phyloP scores from a whole-genome alignment of 2,329 filamentous ascomycete species.

The Zymoseptoria brevis region DNA sequence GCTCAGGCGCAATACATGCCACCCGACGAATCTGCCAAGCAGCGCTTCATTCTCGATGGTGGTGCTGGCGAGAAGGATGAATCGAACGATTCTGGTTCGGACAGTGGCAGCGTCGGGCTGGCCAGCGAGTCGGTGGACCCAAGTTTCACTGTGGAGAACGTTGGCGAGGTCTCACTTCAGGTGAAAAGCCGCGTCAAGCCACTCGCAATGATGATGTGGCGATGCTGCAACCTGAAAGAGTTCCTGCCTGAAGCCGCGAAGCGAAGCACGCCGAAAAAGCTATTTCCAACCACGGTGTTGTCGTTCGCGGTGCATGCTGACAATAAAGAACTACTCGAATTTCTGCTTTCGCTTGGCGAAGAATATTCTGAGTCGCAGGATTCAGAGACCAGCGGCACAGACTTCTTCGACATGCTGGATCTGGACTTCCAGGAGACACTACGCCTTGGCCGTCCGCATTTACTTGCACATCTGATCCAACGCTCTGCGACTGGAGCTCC shows the following conservation, averaged over 20 bases:
- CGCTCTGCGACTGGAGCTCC: conserved; percentile 61
- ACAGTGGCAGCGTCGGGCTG: conserved; percentile 31
- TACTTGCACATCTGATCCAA: conserved; percentile 58
- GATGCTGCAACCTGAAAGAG: neutral
- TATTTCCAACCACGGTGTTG: conserved; percentile 18
- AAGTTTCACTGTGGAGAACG: conserved; percentile 66
- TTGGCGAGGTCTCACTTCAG: conserved; percentile 60
- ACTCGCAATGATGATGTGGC: conserved; percentile 42
- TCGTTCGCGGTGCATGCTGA: conserved; percentile 38
- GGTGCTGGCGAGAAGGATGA: conserved; percentile 29
- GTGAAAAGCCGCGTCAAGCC: conserved; percentile 59
- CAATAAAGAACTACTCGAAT: conserved; percentile 47
- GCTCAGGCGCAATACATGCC: conserved; percentile 59
- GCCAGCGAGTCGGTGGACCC: conserved; percentile 51
- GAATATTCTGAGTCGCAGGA: conserved; percentile 31
- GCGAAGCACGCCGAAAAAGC: conserved; percentile 2
- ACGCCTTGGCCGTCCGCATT: conserved; percentile 42
- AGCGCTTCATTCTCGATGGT: conserved; percentile 24
- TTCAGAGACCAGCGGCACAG: conserved; percentile 1
- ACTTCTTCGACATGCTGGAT: conserved; percentile 19
- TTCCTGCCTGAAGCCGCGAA: conserved; percentile 6
- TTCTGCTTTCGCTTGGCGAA: conserved; percentile 49
- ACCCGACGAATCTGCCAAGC: conserved; percentile 7
- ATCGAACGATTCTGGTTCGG: conserved; percentile 8
- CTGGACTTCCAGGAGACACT: conserved; percentile 37